Base-by-base conservation (phyloP, 1,284 basidiomycete genomes). In the Apiotrichum gamsii region DNA sequence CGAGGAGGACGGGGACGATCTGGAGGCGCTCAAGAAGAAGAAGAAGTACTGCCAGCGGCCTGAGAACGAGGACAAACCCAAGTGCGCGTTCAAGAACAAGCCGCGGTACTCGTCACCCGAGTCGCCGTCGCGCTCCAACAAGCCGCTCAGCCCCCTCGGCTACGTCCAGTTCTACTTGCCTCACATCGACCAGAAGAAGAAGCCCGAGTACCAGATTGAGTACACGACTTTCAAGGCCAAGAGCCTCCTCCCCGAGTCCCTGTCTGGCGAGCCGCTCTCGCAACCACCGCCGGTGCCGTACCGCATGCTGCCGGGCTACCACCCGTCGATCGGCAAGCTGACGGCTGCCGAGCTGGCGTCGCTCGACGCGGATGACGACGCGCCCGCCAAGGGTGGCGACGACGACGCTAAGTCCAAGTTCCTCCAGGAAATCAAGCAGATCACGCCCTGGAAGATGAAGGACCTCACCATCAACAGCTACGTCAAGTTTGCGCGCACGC, bases 401-500 rank as follows among this genome's bases (percentile, higher is more conserved):
- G 33, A 30, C 33, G 35, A 55, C 45, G 61, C 33, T 37, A 50
- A 40, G 47, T 51, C 42, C 16, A 54, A 52, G 42, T 67, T 66
- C 43, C 45, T 60, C 19, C 51, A 59, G 39, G 56, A 52, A 21
- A 35, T 72, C 72, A 78, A 77, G 58, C 78, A 76, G 69, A 83
- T 80, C 57, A 82, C 80, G 59, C 86, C 83, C 51, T 93, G 84
- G 72, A 73, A 64, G 57, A 73, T 88, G 78, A 64, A 58, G 47
- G 86, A 86, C 67, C 74, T 89, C 75, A 94, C 89, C 48, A 81
- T 94, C 33, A 74, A 76, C 49, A 82, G 82, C 51, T 90, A 87
- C 82, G 72, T 88, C 54, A 75, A 75, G 59, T 75, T 93, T 39
- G 89, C 80, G 50, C 78, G 81, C 56, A 70, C 75, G 60, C 67